phyloP scores from a whole-genome alignment of 352 stramenopile species.

The Saprolegnia diclina region DNA sequence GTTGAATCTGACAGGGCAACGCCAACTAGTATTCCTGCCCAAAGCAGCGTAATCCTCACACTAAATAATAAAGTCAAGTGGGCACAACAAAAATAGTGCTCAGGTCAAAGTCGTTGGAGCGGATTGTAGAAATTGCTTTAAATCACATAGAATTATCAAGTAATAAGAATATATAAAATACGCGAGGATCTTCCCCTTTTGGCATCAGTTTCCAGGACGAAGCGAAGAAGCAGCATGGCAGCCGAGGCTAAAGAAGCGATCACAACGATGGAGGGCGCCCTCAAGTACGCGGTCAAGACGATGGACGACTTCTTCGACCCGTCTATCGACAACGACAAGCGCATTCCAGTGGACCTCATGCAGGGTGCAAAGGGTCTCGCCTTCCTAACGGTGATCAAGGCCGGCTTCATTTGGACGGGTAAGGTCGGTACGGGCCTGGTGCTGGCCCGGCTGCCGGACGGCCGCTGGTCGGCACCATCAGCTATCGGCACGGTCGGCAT shows the following conservation, averaged over 20 bases:
- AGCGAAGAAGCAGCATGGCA: not conserved
- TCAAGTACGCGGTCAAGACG: slow-evolving; percentile 84
- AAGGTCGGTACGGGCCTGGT: slow-evolving; percentile 89
- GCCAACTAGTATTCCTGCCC: too few relatives aligned
- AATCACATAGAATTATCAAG: too few relatives aligned
- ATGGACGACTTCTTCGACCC: slow-evolving; percentile 90
- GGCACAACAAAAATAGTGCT: too few relatives aligned
- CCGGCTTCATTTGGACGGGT: slow-evolving; percentile 79
- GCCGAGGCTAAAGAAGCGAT: slow-evolving; percentile 56
- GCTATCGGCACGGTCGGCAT: slow-evolving; percentile 91
- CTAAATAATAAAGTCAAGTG: too few relatives aligned
- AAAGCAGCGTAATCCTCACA: too few relatives aligned
- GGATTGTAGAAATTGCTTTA: too few relatives aligned
- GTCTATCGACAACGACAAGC: slow-evolving; percentile 76
- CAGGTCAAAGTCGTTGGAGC: too few relatives aligned
- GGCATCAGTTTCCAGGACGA: not conserved
- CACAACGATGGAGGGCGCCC: slow-evolving; percentile 87
- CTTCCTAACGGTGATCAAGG: slow-evolving; percentile 91
- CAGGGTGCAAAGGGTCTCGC: slow-evolving; percentile 85
- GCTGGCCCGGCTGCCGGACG: slow-evolving; percentile 89
- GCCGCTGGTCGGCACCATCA: slow-evolving; percentile 92
- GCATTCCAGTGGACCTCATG: slow-evolving; percentile 87
- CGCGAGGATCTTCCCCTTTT: not conserved
- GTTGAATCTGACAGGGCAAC: too few relatives aligned
- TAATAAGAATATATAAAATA: slow-evolving; percentile 7